A percentile compares a stretch with the other conserved stretches of the same genome.
Conservation (phyloP, 805 yeast genomes). For the Saccharomycopsis vini region DNA sequence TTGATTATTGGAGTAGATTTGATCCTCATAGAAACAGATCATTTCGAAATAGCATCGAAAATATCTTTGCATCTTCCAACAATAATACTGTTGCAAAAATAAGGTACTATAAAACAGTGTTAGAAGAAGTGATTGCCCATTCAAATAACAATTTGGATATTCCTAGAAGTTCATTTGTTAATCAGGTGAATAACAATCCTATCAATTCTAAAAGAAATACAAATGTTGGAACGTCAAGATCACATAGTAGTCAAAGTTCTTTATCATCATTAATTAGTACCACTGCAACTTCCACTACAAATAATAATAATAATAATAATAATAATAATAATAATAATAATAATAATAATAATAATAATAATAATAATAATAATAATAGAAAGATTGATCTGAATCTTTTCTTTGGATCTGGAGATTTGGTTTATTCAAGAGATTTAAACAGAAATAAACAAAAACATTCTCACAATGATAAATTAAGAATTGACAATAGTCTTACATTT, state of each 20-base stretch:
- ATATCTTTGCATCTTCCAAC: background rate
- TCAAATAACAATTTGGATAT: background rate
- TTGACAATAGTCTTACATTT: conserved; percentile 2
- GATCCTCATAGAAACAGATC: conserved; percentile 11
- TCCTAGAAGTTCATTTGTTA: no score
- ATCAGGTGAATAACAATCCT: no score
- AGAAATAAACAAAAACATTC: background rate
- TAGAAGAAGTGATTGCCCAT: conserved; percentile 8
- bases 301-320: background rate
- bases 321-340: background rate
- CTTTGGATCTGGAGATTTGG: conserved; percentile 17
- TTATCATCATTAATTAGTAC: no score
- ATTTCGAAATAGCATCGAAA: conserved; percentile 6
- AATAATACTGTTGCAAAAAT: conserved; percentile 6
- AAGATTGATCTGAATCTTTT: no score
- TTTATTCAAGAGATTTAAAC: conserved; percentile 3
- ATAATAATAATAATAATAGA: background rate
- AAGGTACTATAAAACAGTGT: conserved; percentile 1
- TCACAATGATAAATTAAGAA: background rate
- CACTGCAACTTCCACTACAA: background rate
- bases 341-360: no score
- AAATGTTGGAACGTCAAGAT: background rate
- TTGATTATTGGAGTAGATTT: conserved; percentile 10
- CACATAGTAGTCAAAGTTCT: background rate
- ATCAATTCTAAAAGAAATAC: background rate